Conservation (phyloP, 1,139 yeast genomes). For the Geotrichum macrosporum region DNA sequence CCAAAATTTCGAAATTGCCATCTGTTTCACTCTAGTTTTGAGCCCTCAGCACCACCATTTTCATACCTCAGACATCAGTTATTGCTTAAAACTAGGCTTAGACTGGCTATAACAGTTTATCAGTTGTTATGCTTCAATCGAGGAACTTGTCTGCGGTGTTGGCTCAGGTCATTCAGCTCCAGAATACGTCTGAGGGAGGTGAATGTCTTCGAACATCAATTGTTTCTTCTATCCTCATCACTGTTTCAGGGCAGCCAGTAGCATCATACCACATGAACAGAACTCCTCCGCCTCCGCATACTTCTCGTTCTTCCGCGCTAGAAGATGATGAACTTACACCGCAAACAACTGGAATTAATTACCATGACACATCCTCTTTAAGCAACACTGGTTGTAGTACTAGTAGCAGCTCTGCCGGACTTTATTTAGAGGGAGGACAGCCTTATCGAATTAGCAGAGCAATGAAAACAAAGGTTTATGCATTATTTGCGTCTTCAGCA, state of each 20-base stretch:
- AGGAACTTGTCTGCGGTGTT: conserved; percentile 30
- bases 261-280: conserved; percentile 31
- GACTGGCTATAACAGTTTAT: too few species aligned
- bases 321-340: conserved; percentile 9
- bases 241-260: conserved; percentile 29
- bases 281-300: conserved; percentile 27
- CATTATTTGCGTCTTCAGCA: conserved; percentile 32
- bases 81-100: too few species aligned
- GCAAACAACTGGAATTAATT: conserved; percentile 1
- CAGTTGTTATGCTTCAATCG: conserved; percentile 28
- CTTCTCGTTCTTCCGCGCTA: conserved; percentile 1
- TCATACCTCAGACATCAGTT: too few species aligned
- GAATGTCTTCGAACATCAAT: conserved; percentile 19
- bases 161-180: conserved; percentile 30
- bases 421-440: neutral
- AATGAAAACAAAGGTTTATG: conserved; percentile 33
- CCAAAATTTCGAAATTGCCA: too few species aligned
- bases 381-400: conserved; percentile 9
- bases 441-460: conserved; percentile 31
- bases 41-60: too few species aligned
- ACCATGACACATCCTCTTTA: conserved; percentile 12
- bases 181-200: conserved; percentile 17
- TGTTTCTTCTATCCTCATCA: conserved; percentile 32
- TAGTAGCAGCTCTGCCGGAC: conserved; percentile 6
- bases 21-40: too few species aligned